Base-by-base conservation (phyloP, 805 yeast genomes). In the Cyberlindnera petersonii region DNA sequence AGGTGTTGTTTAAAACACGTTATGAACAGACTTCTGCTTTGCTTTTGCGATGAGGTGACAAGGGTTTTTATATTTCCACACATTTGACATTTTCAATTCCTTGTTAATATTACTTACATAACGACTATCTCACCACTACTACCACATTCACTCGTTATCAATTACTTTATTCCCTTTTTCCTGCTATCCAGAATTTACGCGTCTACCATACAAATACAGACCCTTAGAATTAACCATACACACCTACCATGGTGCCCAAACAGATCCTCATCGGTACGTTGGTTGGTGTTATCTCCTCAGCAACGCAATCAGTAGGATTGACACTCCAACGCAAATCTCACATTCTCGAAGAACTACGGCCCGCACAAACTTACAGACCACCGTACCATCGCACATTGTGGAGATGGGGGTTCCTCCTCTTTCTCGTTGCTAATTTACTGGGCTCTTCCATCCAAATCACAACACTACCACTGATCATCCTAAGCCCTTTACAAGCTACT, bases 381-480 rank as follows among this genome's bases (percentile, higher is more conserved):
- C 59, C 66, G 2, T 61, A 69, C 41, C 71, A 70, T 43, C 59
- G 82, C 32, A 54, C 76, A 31, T 63, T 84, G 46, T 87, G 95
- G 96, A 70, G 85, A 29, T 43, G 74, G 20, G 96, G 96, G 2
- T 75, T 88, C 40, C 46, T 69, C 5, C 60, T 88, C 31, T 87
- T 88, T 56, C 70, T 88, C 19, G 53, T 74, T 5, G 78, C 95
- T 27, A 88, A 87, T 50, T 63, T 88, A 2, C 64, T 86, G 28
- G 96, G 96, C 2, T 82, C 93, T 2, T 68, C 83, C 15, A 82
- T 87, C 20, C 96, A 88, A 61, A 77, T 88, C 26, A 76, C 93
- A 1, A 82, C 95, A 3, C 65, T 87, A 29, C 96, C 96, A 1
- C 65, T 88, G 43, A 81, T 86, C 31, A 72, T 88, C 3, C 60